Conservation (phyloP, 306 rosid species). For the Quercus bicolor region DNA sequence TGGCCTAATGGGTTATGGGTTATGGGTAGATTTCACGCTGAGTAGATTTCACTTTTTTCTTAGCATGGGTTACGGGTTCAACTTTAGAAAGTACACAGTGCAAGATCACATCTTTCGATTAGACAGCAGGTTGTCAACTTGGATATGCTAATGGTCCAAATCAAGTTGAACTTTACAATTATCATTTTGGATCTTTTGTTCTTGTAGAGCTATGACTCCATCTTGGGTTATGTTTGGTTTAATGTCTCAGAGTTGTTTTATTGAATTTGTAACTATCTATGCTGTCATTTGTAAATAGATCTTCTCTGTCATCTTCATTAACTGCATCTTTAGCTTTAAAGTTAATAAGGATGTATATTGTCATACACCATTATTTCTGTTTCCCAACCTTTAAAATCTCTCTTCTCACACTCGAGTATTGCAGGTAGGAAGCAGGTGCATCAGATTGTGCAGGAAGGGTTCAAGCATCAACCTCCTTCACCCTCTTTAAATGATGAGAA, state of each 20-base stretch:
- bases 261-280: background rate
- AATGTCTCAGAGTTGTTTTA: background rate
- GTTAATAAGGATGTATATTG: too few relatives aligned
- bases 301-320: background rate
- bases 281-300: background rate
- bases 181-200: background rate
- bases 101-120: background rate
- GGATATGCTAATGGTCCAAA: background rate
- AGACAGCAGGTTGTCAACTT: background rate
- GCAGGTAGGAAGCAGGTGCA: conserved; percentile 51
- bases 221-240: background rate
- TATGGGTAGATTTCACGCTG: too few relatives aligned
- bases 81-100: background rate
- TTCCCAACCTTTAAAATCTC: background rate
- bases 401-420: conserved; percentile 7
- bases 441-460: conserved; percentile 39
- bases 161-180: background rate
- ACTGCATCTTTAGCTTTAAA: too few relatives aligned
- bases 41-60: background rate
- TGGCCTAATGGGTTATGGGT: background rate
- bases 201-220: background rate
- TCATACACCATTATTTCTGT: background rate
- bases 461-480: conserved; percentile 29
- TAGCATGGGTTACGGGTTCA: background rate
- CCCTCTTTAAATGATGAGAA: conserved; percentile 31